Evolutionary conservation across 768 basidiomycete genomes (phyloP), one percentile per base, ranked within the genome.

Genomic region (Crucibulum laeve): DNA sequence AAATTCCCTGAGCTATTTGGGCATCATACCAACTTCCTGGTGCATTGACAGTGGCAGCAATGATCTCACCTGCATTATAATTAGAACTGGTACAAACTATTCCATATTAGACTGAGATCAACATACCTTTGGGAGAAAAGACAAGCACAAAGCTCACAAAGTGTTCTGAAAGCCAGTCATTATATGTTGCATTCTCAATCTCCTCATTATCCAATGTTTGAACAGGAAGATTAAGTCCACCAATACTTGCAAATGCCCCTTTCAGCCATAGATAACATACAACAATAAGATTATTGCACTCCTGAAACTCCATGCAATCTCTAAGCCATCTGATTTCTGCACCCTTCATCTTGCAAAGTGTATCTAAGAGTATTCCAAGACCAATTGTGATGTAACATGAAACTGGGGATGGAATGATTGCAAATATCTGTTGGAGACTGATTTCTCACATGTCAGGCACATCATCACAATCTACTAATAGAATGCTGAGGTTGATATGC

Each of bases 11-110:
- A 1, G 72, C 69, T 44, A 76, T 62, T 17, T 52, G 58, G 5
- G 70, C 58, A 47, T 77, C 68, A 52, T 76, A 74, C 73, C 72
- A 77, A 47, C 72, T 74, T 6, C 73, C 69, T 0, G 72, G 72
- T 1, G 62, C 57, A 55, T 75, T 75, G 11, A 66, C 36, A n/a
- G 53, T 49, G 6, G 51, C 53, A 5, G 52, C 56, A 53, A 74
- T 65, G 5, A 74, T 60, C 5, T 47, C 40, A 5, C 69, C 71
- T 74, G 4, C 19, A 19, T n/a, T n/a, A n/a, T n/a, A n/a, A n/a
- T n/a, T n/a, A n/a, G n/a, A n/a, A n/a, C n/a, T n/a, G n/a, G n/a
- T n/a, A n/a, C n/a, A n/a, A n/a, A n/a, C n/a, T n/a, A n/a, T n/a
- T n/a, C n/a, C n/a, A n/a, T n/a, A n/a, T n/a, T n/a, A n/a, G n/a